phyloP scores from a whole-genome alignment of 345 rosid genomes.

The Melaleuca quinquenervia region DNA sequence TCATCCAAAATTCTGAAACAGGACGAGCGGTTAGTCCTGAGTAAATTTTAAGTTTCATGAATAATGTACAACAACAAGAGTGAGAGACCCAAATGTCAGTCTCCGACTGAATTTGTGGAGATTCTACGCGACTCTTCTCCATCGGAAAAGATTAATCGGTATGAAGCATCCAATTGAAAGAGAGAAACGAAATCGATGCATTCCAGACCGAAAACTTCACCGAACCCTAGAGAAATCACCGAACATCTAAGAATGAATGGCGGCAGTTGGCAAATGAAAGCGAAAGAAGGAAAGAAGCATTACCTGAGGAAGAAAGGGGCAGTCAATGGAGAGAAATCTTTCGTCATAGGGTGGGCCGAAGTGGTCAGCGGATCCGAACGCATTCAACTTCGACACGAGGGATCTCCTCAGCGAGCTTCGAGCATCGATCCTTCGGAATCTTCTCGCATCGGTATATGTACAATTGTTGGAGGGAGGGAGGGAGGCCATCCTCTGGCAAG shows the following conservation, averaged over 20 bases:
- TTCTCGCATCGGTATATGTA: accelerated
- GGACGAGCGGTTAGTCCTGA: neutral
- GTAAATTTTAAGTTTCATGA: neutral
- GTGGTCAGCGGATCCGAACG: too few species aligned
- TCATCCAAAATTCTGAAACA: neutral
- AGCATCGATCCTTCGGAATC: neutral
- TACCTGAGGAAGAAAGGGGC: too few species aligned
- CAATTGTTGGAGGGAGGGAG: neutral
- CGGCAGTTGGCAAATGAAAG: too few species aligned
- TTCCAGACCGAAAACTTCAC: neutral
- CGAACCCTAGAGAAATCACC: accelerated
- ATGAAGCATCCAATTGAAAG: too few species aligned
- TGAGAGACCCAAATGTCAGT: neutral
- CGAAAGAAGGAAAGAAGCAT: too few species aligned
- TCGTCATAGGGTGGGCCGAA: too few species aligned
- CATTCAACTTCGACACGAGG: accelerated
- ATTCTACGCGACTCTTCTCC: too few species aligned
- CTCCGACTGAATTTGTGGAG: too few species aligned
- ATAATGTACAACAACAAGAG: neutral
- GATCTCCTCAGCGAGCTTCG: neutral
- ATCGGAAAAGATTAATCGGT: too few species aligned
- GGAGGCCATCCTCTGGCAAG: neutral
- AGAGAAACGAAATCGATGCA: neutral
- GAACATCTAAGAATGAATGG: neutral
- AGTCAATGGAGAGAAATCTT: too few species aligned